Evolutionary conservation across 345 rosid species (phyloP).

Genomic region (Camelina hispida): DNA sequence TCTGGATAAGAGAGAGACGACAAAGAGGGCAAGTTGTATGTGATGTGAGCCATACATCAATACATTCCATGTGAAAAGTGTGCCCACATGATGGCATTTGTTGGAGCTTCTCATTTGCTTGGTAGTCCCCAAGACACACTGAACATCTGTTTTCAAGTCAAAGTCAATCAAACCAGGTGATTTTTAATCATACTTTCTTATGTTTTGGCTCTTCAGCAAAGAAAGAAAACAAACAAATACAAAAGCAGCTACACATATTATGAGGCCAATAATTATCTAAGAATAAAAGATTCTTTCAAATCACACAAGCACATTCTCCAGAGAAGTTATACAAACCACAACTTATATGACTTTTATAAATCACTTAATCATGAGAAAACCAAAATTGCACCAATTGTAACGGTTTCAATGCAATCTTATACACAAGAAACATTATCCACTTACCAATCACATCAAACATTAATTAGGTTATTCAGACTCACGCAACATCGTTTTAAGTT

Average conservation of each 20-base stretch:
- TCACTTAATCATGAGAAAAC: background rate
- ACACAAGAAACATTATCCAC: background rate
- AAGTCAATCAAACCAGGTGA: constrained; percentile 58
- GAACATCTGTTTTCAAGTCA: constrained; percentile 65
- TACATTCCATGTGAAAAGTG: constrained; percentile 87
- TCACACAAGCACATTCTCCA: background rate
- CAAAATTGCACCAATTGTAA: constrained; percentile 7
- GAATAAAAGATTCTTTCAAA: constrained; percentile 7
- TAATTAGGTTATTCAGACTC: background rate
- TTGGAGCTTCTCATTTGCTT: constrained; percentile 76
- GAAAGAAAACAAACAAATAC: constrained; percentile 42
- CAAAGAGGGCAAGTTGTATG: constrained; percentile 87
- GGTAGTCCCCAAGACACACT: constrained; percentile 84
- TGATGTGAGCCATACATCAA: constrained; percentile 75
- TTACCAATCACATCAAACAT: background rate
- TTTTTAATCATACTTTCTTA: constrained; percentile 56
- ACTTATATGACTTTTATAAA: constrained; percentile 4
- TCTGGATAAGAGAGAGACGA: constrained; percentile 65
- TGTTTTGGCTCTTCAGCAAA: constrained; percentile 56
- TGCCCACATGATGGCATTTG: constrained; percentile 82
- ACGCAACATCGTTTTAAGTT: constrained; percentile 2
- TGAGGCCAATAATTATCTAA: constrained; percentile 16
- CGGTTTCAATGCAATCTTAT: background rate
- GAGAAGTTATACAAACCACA: constrained; percentile 8
- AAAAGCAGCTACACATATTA: constrained; percentile 15